Evolutionary conservation across 495 filamentous ascomycete species (phyloP), one percentile per base, ranked within the genome.

Genomic region (Lichenothelia convexa): DNA sequence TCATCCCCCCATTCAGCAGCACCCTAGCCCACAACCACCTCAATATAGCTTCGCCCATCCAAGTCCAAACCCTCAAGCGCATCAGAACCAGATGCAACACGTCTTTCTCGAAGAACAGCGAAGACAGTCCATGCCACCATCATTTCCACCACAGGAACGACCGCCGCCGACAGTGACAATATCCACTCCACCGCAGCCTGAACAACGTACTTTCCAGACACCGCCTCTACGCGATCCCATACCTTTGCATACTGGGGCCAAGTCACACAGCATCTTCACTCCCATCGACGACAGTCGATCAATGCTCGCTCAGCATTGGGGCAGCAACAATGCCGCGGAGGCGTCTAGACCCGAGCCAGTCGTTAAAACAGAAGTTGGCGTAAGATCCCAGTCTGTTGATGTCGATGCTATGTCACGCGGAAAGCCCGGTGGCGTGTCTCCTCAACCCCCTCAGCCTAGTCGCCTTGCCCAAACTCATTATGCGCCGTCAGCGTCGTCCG

Each of bases 211-310:
- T 63, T 61, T 58, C 39, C 49, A 51, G 20, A 60, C 55, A 41
- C 64, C 63, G 16, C 55, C 53, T 39, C 41, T 63, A 43, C 57
- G 57, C 4, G 69, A 75, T 35, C 61, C 62, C 0, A 86, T 82
- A 50, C 77, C 80, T 18, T 56, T 80, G n/a, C 70, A 76, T 11
- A 40, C 46, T 11, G 38, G 49, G 15, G 72, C 74, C 15, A 86
- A 87, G 54, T 79, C 78, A 5, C 76, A 84, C 39, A 93, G 85
- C 55, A 95, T 95, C 36, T 95, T 93, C 47, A 97, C 89, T 1
- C 89, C 89, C 1, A 92, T 95, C 39, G 89, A 93, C 45, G 87
- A 93, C 50, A 81, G 75, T 40, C 71, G 80, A 31, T 94, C 89
- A 4, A 73, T 93, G 43, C 62, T 94, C 17, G 80, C 80, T 11